Conservation (phyloP, 257 asterid genomes). For the Gynochthodes officinalis region DNA sequence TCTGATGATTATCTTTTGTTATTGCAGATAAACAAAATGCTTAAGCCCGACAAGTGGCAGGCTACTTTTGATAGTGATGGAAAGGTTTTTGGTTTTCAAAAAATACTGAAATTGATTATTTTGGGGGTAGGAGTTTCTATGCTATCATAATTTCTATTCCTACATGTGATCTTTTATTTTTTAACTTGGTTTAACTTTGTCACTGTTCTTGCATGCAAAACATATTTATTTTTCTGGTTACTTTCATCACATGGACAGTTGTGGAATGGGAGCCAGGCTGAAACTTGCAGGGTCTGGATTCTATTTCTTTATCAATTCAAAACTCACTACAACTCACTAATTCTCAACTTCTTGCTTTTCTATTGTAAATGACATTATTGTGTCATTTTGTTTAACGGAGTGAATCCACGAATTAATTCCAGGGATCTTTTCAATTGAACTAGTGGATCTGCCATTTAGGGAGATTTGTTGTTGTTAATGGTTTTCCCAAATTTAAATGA, state of each 20-base stretch:
- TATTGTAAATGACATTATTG: neutral
- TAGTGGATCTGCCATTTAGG: neutral
- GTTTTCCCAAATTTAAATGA: neutral
- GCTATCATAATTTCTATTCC: neutral
- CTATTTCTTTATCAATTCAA: neutral
- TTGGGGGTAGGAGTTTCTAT: constrained; percentile 65
- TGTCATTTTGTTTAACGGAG: neutral
- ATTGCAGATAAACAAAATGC: constrained; percentile 83
- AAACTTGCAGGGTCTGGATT: neutral
- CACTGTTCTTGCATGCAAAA: neutral
- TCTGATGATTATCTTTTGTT: neutral
- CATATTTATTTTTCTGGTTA: neutral
- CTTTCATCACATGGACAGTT: neutral
- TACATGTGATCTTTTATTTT: constrained; percentile 8
- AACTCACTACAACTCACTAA: neutral
- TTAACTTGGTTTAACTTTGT: neutral
- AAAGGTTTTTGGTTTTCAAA: constrained; percentile 77
- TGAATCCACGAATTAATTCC: neutral
- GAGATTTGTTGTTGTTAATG: neutral
- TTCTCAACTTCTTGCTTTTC: neutral
- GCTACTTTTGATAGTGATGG: constrained; percentile 84
- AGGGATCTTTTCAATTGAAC: neutral
- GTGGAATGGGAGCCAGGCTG: neutral
- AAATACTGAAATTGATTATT: constrained; percentile 78
- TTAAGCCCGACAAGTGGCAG: constrained; percentile 97